A percentile compares a stretch with the other conserved stretches of the same genome.
These are phyloP conservation scores for Penicillium aurantiogriseum DNA, from an alignment of 2,329 filamentous ascomycete species.

Conservation along the genomic window DNA sequence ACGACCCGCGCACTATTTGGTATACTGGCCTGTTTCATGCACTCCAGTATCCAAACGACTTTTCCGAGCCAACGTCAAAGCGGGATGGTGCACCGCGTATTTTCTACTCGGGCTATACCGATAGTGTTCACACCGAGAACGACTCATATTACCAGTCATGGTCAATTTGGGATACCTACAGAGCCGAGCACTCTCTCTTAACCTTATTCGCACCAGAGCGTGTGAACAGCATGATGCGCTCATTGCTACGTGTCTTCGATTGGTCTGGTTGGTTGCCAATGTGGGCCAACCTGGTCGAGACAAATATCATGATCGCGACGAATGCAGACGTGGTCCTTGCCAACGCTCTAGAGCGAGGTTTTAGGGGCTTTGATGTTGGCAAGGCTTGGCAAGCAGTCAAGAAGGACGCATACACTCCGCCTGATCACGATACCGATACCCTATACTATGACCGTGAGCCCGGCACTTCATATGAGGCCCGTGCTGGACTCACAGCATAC, in stretches of 20 bases:
- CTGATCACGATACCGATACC: conserved; percentile 45
- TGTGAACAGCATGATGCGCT: conserved; percentile 50
- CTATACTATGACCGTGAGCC: conserved; percentile 51
- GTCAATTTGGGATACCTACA: conserved; percentile 53
- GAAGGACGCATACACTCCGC: conserved; percentile 48
- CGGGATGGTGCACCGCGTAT: conserved; percentile 20
- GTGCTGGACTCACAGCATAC: conserved; percentile 49
- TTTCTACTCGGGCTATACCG: conserved; percentile 51
- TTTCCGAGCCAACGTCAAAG: conserved; percentile 44
- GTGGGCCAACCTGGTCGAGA: conserved; percentile 53
- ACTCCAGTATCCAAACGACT: conserved; percentile 51
- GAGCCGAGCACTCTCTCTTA: conserved; percentile 49
- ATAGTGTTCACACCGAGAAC: conserved; percentile 42
- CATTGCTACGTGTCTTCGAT: conserved; percentile 47
- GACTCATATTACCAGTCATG: conserved; percentile 53
- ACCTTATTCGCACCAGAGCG: conserved; percentile 49
- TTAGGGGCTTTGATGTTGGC: conserved; percentile 43
- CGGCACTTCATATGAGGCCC: conserved; percentile 46
- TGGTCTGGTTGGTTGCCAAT: conserved; percentile 50
- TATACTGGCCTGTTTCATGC: conserved; percentile 50
- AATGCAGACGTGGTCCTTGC: conserved; percentile 51
- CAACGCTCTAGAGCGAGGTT: conserved; percentile 48
- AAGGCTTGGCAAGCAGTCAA: conserved; percentile 47
- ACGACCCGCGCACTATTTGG: conserved; percentile 48
- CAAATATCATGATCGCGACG: conserved; percentile 53